Percentiles rank a stretch among this genome's conserved stretches.
phyloP scores from a whole-genome alignment of 2,329 filamentous ascomycete genomes.

The Colletotrichum sp. region DNA sequence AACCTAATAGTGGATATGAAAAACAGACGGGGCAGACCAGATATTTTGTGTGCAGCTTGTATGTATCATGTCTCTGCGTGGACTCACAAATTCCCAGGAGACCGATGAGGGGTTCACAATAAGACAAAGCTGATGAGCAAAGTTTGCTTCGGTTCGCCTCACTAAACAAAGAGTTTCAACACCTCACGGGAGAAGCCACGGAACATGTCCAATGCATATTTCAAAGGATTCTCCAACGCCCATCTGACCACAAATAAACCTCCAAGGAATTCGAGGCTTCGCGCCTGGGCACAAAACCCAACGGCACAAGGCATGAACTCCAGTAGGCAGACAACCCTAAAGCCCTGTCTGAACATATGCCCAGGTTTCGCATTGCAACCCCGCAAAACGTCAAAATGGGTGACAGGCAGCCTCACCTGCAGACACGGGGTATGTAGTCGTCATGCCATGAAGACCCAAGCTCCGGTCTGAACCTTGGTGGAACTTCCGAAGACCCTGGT shows the following conservation, averaged over 20 bases:
- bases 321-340: neutral
- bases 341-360: neutral
- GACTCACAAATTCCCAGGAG: rapidly evolving
- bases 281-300: neutral
- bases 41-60: rapidly evolving
- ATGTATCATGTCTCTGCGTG: neutral
- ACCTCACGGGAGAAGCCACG: neutral
- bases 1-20: neutral
- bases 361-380: neutral
- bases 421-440: neutral
- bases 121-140: neutral
- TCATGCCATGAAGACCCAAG: neutral
- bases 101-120: neutral
- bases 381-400: neutral
- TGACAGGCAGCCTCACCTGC: neutral
- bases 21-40: rapidly evolving
- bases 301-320: neutral
- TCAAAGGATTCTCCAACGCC: neutral
- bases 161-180: neutral
- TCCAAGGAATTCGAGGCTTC: neutral
- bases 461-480: neutral
- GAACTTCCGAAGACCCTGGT: neutral
- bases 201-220: rapidly evolving
- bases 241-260: neutral
- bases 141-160: neutral